A percentile compares a stretch with the other conserved stretches of the same genome.
Evolutionary conservation across 2,329 filamentous ascomycete genomes (phyloP).

Genomic region (Calonectria pseudoreteaudii): DNA sequence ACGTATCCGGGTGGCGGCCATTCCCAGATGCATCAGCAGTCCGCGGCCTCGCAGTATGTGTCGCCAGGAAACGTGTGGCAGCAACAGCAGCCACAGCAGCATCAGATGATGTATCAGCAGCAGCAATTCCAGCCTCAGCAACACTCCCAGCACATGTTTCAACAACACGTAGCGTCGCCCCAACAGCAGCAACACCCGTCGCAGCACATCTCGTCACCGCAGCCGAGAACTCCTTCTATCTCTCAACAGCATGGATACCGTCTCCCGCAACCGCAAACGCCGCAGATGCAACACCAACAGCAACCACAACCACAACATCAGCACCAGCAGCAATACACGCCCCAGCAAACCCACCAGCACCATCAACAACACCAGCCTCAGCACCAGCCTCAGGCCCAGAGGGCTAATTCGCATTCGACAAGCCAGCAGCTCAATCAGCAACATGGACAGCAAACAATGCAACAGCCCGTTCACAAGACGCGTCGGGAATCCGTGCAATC

Average conservation of each 20-base stretch:
- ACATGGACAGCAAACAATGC: conserved; percentile 28
- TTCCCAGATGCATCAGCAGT: conserved; percentile 40
- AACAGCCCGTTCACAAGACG: conserved; percentile 24
- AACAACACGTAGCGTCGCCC: conserved; percentile 43
- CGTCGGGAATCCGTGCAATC: conserved; percentile 20
- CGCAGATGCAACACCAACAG: conserved; percentile 29
- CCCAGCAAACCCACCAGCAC: conserved; percentile 32
- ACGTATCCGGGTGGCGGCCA: conserved; percentile 27
- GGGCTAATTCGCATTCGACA: conserved; percentile 22
- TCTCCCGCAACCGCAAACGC: conserved; percentile 30
- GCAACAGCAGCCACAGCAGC: conserved; percentile 40
- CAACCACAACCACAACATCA: conserved; percentile 31
- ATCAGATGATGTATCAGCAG: conserved; percentile 44
- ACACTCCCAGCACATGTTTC: conserved; percentile 49
- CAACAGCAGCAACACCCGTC: conserved; percentile 36
- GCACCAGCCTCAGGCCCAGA: conserved; percentile 22
- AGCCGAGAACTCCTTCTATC: conserved; percentile 36
- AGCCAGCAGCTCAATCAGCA: conserved; percentile 27
- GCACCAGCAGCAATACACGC: conserved; percentile 8
- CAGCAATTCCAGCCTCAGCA: conserved; percentile 46
- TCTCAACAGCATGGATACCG: conserved; percentile 38
- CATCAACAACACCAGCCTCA: conserved; percentile 32
- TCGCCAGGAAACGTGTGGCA: conserved; percentile 47
- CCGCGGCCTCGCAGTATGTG: conserved; percentile 39
- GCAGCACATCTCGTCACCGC: conserved; percentile 35